Evolutionary conservation across 345 rosid species (phyloP), one percentile per base, ranked within the genome.

Genomic region (Dimocarpus longan): DNA sequence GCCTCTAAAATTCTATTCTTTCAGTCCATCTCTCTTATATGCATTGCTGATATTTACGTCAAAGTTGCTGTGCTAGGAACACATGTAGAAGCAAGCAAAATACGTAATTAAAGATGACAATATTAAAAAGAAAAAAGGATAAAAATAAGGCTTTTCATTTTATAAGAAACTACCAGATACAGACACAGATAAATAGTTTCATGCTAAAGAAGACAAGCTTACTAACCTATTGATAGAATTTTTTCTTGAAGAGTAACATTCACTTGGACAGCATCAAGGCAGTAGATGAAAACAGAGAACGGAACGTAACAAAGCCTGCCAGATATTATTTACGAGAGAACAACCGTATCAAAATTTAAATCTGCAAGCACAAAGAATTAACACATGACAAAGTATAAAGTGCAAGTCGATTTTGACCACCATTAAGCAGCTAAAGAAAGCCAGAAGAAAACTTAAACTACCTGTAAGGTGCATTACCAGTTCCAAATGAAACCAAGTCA

Each of bases 401-500:
- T 19, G 26, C 64, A 59, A 59, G 22, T 59, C 26, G 5, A 59
- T 19, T 59, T 57, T 59, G 21, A 59, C 2, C 64, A 59, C 26
- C 26, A n/a, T 59, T n/a, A 54, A 54, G 60, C 60, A 54, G 60
- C 60, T 15, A n/a, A 66, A 48, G 39, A 59, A 57, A 4, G 28
- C 28, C 28, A 46, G 24, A 64, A 72, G 68, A 74, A 6, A 50
- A 65, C 7, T 40, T 16, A 32, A 37, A 63, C 60, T 85, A 92
- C 99, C 98, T 90, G 86, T 88, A 95, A 75, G 82, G 82, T 21
- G 99, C 98, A 82, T 86, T 85, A 71, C 97, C 97, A 46, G 96
- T 88, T 77, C 99, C 99, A 87, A 95, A 95, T 0, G 90, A 80
- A 80, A 95, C 84, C 70, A 89, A 26, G 79, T 93, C 93, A 52